Conservation (phyloP, 768 basidiomycete species). For the Serpula lacrymans region DNA sequence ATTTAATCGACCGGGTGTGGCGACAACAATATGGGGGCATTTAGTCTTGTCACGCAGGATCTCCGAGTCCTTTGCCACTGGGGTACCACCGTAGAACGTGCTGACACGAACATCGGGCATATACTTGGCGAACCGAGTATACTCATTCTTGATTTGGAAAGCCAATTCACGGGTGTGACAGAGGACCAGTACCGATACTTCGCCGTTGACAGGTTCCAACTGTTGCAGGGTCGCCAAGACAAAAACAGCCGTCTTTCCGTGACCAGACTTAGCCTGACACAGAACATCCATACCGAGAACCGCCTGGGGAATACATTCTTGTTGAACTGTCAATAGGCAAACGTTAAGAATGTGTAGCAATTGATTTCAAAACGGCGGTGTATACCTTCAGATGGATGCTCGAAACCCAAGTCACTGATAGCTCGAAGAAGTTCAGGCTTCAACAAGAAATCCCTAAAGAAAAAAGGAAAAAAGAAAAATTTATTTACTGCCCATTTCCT, state of each 20-base stretch:
- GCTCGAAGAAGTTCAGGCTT: slow-evolving; percentile 97
- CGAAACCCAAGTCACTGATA: slow-evolving; percentile 99
- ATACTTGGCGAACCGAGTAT: slow-evolving; percentile 98
- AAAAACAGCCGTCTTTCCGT: slow-evolving; percentile 98
- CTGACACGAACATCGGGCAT: slow-evolving; percentile 98
- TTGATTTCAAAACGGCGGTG: background rate
- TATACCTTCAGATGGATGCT: slow-evolving; percentile 98
- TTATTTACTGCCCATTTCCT: background rate
- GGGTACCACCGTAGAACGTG: slow-evolving; percentile 97
- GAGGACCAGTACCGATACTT: slow-evolving; percentile 95
- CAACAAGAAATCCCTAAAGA: slow-evolving; percentile 86
- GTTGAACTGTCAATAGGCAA: slow-evolving; percentile 68
- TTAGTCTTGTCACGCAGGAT: slow-evolving; percentile 91
- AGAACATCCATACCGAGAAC: slow-evolving; percentile 99
- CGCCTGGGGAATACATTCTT: slow-evolving; percentile 99
- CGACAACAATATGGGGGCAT: slow-evolving; percentile 99
- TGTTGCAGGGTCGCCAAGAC: slow-evolving; percentile 98
- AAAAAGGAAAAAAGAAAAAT: slow-evolving; percentile 6
- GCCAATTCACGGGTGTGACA: slow-evolving; percentile 99
- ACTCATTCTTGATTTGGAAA: slow-evolving; percentile 99
- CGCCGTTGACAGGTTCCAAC: slow-evolving; percentile 96
- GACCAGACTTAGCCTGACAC: slow-evolving; percentile 98
- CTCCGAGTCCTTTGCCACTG: slow-evolving; percentile 91
- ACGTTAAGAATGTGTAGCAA: slow-evolving; percentile 2
- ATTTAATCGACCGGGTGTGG: slow-evolving; percentile 95